phyloP scores from a whole-genome alignment of 495 filamentous ascomycete genomes.

The Bacidia gigantensis region DNA sequence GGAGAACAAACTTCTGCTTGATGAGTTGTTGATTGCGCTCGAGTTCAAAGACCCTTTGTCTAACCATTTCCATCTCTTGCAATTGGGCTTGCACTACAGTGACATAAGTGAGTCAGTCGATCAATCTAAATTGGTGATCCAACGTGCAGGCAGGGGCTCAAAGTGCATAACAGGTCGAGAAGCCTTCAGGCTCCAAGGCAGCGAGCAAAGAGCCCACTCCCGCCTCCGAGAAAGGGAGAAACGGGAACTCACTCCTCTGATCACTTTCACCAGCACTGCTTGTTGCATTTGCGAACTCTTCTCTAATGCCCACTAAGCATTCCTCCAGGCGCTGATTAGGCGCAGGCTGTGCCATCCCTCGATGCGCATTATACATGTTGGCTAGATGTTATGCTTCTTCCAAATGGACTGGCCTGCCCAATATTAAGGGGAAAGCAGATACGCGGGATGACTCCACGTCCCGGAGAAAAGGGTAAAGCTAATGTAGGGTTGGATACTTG shows the following conservation, averaged over 20 bases:
- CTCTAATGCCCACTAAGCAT: conserved; percentile 75
- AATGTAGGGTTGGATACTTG: neutral
- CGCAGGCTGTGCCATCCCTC: conserved; percentile 61
- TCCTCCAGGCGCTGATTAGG: conserved; percentile 58
- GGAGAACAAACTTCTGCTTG: conserved; percentile 59
- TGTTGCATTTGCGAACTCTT: conserved; percentile 78
- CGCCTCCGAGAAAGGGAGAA: no score
- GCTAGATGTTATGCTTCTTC: neutral
- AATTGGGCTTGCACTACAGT: conserved; percentile 66
- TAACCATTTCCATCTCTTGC: conserved; percentile 83
- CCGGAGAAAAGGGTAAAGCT: neutral
- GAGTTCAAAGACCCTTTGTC: conserved; percentile 78
- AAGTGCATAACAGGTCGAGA: no score
- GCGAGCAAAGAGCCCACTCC: no score
- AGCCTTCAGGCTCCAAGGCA: no score
- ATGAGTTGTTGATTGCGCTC: conserved; percentile 76
- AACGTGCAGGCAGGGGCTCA: no score
- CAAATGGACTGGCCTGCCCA: neutral
- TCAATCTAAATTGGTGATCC: no score
- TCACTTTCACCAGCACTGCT: conserved; percentile 65
- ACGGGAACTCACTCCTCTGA: conserved; percentile 60
- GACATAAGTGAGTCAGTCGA: neutral
- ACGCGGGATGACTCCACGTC: conserved; percentile 4
- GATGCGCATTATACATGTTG: conserved; percentile 82
- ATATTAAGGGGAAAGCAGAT: neutral